These are phyloP conservation scores for Fusarium sacchari DNA, from an alignment of 2,329 filamentous ascomycete genomes.

Conservation along the genomic window DNA sequence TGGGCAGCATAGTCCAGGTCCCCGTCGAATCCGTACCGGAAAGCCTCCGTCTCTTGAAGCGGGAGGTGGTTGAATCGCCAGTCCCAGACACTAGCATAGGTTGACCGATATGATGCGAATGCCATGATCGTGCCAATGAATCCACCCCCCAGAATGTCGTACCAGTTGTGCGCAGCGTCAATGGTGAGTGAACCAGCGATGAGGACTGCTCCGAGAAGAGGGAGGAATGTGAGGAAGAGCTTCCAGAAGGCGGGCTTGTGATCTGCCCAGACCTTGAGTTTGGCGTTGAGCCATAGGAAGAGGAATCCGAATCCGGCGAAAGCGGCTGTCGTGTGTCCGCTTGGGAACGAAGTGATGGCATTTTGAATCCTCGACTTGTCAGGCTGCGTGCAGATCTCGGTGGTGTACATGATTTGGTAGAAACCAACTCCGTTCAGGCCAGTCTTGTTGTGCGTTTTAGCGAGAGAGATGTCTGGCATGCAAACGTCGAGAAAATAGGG, in stretches of 20 bases:
- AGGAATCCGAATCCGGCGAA: slow-evolving; percentile 73
- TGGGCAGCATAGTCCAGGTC: slow-evolving; percentile 30
- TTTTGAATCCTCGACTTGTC: slow-evolving; percentile 67
- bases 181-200: slow-evolving; percentile 71
- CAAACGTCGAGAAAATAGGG: slow-evolving; percentile 74
- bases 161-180: slow-evolving; percentile 75
- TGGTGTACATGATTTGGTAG: slow-evolving; percentile 70
- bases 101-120: slow-evolving; percentile 71
- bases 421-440: slow-evolving; percentile 61
- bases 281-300: slow-evolving; percentile 75
- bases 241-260: slow-evolving; percentile 76
- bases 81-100: slow-evolving; percentile 75
- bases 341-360: slow-evolving; percentile 72
- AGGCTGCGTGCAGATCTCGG: slow-evolving; percentile 67
- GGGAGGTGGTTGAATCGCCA: slow-evolving; percentile 76
- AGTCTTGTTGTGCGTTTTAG: slow-evolving; percentile 52
- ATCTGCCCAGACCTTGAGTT: slow-evolving; percentile 75
- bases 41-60: slow-evolving; percentile 55
- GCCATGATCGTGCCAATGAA: slow-evolving; percentile 72
- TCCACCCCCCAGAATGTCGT: slow-evolving; percentile 72
- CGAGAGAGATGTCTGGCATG: slow-evolving; percentile 62
- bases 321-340: slow-evolving; percentile 72
- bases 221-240: slow-evolving; percentile 65
- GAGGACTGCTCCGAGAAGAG: slow-evolving; percentile 68
- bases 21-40: slow-evolving; percentile 38